These are phyloP conservation scores for Trichothecium sympodiale DNA, from an alignment of 2,329 filamentous ascomycete genomes.

Conservation along the genomic window DNA sequence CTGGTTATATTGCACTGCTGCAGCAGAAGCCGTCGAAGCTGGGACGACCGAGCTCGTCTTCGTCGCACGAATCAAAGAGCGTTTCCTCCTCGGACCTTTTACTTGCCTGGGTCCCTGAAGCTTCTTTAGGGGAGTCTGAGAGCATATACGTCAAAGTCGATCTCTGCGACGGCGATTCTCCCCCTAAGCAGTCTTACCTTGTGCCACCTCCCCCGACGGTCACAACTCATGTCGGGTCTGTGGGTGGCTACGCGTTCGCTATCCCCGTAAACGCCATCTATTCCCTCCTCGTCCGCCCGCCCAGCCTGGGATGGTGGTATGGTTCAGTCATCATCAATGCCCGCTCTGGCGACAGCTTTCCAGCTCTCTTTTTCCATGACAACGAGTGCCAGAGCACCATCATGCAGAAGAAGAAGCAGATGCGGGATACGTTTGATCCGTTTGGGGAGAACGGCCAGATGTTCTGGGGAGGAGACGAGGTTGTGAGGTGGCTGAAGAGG, in stretches of 20 bases:
- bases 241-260: slow-evolving; percentile 81
- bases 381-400: slow-evolving; percentile 95
- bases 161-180: slow-evolving; percentile 66
- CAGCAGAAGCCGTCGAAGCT: slow-evolving; percentile 62
- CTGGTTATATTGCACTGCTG: slow-evolving; percentile 84
- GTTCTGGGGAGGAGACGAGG: slow-evolving; percentile 97
- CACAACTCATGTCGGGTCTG: slow-evolving; percentile 58
- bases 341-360: slow-evolving; percentile 81
- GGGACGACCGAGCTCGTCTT: slow-evolving; percentile 24
- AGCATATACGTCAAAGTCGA: slow-evolving; percentile 95
- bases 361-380: slow-evolving; percentile 94
- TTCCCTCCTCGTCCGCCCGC: slow-evolving; percentile 79
- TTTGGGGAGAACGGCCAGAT: slow-evolving; percentile 77
- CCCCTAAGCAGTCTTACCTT: slow-evolving; percentile 77
- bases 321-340: slow-evolving; percentile 92
- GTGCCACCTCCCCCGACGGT: slow-evolving; percentile 86
- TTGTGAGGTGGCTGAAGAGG: slow-evolving; percentile 77
- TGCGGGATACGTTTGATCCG: slow-evolving; percentile 78
- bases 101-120: slow-evolving; percentile 88
- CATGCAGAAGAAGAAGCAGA: slow-evolving; percentile 77
- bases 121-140: slow-evolving; percentile 72
- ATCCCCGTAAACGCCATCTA: slow-evolving; percentile 85
- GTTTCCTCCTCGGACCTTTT: slow-evolving; percentile 62
- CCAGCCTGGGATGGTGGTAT: slow-evolving; percentile 97
- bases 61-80: slow-evolving; percentile 21